Percentiles rank a stretch among this genome's conserved stretches.
These are phyloP conservation scores for grape (Vitis vinifera) DNA, from an alignment of 164 flowering plant species.

Conservation along the genomic window ASM3070453v1 NC_081809.1:25797001-25797500, in stretches of 20 bases:
- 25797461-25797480: no score
- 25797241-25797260: neutral
- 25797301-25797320: neutral
- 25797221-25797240: constrained; percentile 6
- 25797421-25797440: no score
- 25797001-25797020: neutral
- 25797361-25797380: no score
- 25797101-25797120: constrained; percentile 23
- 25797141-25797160: constrained; percentile 17
- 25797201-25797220: constrained; percentile 5
- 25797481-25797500: no score
- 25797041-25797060: no score
- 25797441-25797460: no score
- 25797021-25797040: no score
- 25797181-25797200: constrained; percentile 26
- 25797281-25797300: neutral
- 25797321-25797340: no score
- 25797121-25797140: constrained; percentile 27
- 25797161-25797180: constrained; percentile 32
- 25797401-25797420: no score
- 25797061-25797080: no score
- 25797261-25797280: no score
- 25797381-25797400: no score
- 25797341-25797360: neutral
- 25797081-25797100: constrained; percentile 3